Evolutionary conservation across 495 filamentous ascomycete species (phyloP), one percentile per base, ranked within the genome.

Genomic region (Filosporella fistucella): DNA sequence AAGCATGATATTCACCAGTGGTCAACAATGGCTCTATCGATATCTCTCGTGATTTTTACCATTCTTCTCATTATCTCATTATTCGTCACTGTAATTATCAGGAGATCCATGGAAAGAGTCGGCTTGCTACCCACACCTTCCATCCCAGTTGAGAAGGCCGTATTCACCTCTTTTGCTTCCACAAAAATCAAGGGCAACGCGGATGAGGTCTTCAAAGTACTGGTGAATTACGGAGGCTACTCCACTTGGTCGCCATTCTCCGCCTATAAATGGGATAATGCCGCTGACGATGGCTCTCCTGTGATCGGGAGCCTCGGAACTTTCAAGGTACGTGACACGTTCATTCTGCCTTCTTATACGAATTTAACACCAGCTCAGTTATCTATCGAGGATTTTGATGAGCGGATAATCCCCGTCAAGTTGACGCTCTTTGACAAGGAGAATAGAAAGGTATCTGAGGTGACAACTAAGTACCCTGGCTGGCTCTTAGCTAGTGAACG

Each of bases 361-460:
- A n/a, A n/a, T 36, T 35, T 18, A 42, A 23, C 3, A 12, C 0
- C 9, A 4, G 24, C 13, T n/a, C 32, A 54, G 46, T 20, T 54
- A 12, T 8, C 18, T 11, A 23, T 45, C 6, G 51, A 54, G 23
- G 37, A 20, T 9, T 49, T 40, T 23, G 12, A 4, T 8, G 11
- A n/a, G 4, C 28, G 34, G 13, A 39, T 43, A 7, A 11, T 45
- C 1, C 12, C 13, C 13, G 18, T 43, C 8, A 35, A 45, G 29
- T 13, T 54, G n/a, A 49, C 45, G 17, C n/a, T 49, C 3, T 34
- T 49, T 18, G 51, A 54, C 37, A 33, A 21, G 5, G 34, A 54
- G 34, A 44, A 17, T 6, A 49, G 26, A 45, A 26, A 28, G 8
- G 14, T 54, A n/a, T 37, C 45, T 26, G 33, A 40, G 3, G 16